These are phyloP conservation scores for Dendrobium huoshanense DNA, from an alignment of 106 monocot genomes.

Conservation along the genomic window DNA sequence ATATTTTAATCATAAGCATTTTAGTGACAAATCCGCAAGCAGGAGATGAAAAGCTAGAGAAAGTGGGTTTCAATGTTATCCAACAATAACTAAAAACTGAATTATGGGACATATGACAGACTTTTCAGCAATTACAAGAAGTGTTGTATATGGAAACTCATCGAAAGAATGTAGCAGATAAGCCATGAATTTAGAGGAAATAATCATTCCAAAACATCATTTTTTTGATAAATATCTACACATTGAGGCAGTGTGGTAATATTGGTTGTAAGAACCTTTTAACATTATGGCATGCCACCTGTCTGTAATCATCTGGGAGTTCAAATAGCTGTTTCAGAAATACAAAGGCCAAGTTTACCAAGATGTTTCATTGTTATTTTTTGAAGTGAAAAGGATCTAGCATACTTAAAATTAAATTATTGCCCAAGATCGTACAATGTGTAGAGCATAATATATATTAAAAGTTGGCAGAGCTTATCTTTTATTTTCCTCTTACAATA, in stretches of 20 bases:
- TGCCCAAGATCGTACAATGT: too few species aligned
- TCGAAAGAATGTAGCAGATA: background rate
- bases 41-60: background rate
- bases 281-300: too few species aligned
- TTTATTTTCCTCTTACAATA: too few species aligned
- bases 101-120: background rate
- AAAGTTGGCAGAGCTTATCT: too few species aligned
- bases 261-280: background rate
- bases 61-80: background rate
- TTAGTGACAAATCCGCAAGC: background rate
- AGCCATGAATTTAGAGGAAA: background rate
- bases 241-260: background rate
- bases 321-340: too few species aligned
- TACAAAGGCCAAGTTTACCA: too few species aligned
- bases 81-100: background rate
- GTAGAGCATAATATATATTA: too few species aligned
- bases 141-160: background rate
- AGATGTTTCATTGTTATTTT: too few species aligned
- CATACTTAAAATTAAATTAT: too few species aligned
- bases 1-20: background rate
- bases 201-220: background rate
- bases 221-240: background rate
- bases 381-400: too few species aligned
- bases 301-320: too few species aligned
- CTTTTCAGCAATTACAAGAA: background rate